Percentiles rank a stretch among this genome's conserved stretches.
Conservation (phyloP, 2,329 filamentous ascomycete species). For the Coniochaeta hoffmannii region DNA sequence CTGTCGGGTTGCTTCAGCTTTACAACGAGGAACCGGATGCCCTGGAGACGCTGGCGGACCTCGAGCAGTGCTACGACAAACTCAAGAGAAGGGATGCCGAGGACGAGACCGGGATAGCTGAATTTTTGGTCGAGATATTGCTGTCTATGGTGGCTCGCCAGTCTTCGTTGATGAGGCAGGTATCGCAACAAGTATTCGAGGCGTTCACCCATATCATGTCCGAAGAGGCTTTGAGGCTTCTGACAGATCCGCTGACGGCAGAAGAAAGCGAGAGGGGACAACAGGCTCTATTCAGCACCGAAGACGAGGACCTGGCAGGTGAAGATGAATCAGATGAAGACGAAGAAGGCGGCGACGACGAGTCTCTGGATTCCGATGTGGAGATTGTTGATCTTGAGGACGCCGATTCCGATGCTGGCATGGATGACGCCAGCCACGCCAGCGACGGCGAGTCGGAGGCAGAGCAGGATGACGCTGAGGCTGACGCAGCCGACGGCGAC, state of each 20-base stretch:
- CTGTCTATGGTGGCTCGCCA: constrained; percentile 84
- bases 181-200: constrained; percentile 81
- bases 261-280: constrained; percentile 80
- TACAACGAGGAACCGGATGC: constrained; percentile 88
- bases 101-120: constrained; percentile 51
- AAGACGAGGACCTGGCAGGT: constrained; percentile 51
- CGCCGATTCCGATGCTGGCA: constrained; percentile 25
- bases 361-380: constrained; percentile 32
- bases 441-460: constrained; percentile 37
- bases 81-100: constrained; percentile 50
- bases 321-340: constrained; percentile 36
- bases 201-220: constrained; percentile 73
- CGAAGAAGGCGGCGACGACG: constrained; percentile 30
- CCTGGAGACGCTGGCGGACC: constrained; percentile 71
- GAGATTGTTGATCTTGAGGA: constrained; percentile 36
- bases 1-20: constrained; percentile 77
- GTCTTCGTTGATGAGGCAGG: constrained; percentile 75
- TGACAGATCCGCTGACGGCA: constrained; percentile 62
- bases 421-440: constrained; percentile 16
- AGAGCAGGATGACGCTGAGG: constrained; percentile 33
- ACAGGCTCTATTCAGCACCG: constrained; percentile 72
- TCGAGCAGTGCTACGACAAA: constrained; percentile 68
- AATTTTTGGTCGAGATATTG: constrained; percentile 77
- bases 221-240: constrained; percentile 58
- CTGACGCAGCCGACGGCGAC: constrained; percentile 27